Percentiles rank a stretch among this genome's conserved stretches.
Conservation (phyloP, 2,329 filamentous ascomycete species). For the Aspergillus sp. region DNA sequence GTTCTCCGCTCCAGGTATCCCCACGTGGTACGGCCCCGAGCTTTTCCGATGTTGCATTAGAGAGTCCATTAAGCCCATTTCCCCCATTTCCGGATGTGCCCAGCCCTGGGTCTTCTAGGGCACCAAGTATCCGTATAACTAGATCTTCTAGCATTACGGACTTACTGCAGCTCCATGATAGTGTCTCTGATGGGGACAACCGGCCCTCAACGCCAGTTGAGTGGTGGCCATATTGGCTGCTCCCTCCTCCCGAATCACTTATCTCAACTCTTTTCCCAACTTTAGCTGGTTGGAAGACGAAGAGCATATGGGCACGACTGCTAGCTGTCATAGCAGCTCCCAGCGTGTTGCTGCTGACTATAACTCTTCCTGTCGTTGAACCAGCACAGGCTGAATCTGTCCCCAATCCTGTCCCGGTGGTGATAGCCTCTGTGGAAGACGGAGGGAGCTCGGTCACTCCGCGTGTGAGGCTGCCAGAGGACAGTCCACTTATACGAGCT, state of each 20-base stretch:
- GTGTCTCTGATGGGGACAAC: conserved; percentile 38
- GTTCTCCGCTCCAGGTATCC: conserved; percentile 25
- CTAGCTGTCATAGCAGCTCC: conserved; percentile 80
- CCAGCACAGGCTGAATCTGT: conserved; percentile 51
- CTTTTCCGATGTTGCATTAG: conserved; percentile 7
- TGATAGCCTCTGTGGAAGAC: conserved; percentile 17
- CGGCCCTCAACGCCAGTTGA: conserved; percentile 41
- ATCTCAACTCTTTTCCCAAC: conserved; percentile 80
- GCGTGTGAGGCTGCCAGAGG: conserved; percentile 29
- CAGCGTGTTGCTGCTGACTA: conserved; percentile 81
- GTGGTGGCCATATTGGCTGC: conserved; percentile 76
- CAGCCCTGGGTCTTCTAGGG: conserved; percentile 36
- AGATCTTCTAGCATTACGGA: conserved; percentile 39
- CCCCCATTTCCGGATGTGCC: conserved; percentile 63
- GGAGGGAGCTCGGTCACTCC: conserved; percentile 15
- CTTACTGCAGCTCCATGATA: conserved; percentile 21
- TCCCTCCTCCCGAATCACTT: conserved; percentile 69
- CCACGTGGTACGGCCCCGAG: conserved; percentile 17
- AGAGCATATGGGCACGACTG: conserved; percentile 77
- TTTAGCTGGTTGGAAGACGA: conserved; percentile 73
- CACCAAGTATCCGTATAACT: conserved; percentile 54
- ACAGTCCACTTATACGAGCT: conserved; percentile 28
- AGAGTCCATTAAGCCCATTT: conserved; percentile 57
- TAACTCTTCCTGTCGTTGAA: conserved; percentile 89
- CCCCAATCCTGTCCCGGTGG: conserved; percentile 31